phyloP scores from a whole-genome alignment of 2,329 filamentous ascomycete genomes.

The Aureobasidium sp. region DNA sequence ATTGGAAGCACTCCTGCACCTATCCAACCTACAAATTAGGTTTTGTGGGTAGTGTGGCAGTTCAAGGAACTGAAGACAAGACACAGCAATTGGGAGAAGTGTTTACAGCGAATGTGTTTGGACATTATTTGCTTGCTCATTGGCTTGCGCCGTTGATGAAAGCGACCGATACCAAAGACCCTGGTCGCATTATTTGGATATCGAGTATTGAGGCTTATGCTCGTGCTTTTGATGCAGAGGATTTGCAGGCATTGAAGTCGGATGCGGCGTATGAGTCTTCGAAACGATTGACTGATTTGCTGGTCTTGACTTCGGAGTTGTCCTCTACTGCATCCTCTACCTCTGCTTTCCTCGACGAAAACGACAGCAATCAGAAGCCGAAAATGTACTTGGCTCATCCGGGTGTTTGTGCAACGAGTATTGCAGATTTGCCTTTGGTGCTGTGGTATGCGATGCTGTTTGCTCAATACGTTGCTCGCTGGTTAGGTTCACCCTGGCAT shows the following conservation, averaged over 20 bases:
- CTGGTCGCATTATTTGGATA: constrained; percentile 74
- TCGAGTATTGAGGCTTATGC: constrained; percentile 66
- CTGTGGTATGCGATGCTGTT: constrained; percentile 61
- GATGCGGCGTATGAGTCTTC: constrained; percentile 69
- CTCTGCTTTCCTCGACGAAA: constrained; percentile 43
- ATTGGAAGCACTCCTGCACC: constrained; percentile 60
- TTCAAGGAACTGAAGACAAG: constrained; percentile 31
- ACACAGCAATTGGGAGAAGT: constrained; percentile 57
- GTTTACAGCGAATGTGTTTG: constrained; percentile 89
- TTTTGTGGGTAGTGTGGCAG: constrained; percentile 43
- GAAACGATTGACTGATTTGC: constrained; percentile 78
- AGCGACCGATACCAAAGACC: constrained; percentile 33
- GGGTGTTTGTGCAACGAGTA: constrained; percentile 73
- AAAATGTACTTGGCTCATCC: constrained; percentile 75
- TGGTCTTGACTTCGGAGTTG: constrained; percentile 65
- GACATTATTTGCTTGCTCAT: constrained; percentile 84
- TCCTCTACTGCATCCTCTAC: constrained; percentile 54
- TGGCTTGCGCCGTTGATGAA: constrained; percentile 65
- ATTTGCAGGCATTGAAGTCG: constrained; percentile 65
- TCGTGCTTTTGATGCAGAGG: constrained; percentile 51
- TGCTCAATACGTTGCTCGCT: constrained; percentile 63
- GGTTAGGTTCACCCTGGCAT: constrained; percentile 85
- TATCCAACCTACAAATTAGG: constrained; percentile 72
- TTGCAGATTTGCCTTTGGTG: constrained; percentile 65
- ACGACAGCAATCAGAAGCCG: constrained; percentile 35